Conservation (phyloP, 768 basidiomycete genomes). For the Tremella mesenterica region DNA sequence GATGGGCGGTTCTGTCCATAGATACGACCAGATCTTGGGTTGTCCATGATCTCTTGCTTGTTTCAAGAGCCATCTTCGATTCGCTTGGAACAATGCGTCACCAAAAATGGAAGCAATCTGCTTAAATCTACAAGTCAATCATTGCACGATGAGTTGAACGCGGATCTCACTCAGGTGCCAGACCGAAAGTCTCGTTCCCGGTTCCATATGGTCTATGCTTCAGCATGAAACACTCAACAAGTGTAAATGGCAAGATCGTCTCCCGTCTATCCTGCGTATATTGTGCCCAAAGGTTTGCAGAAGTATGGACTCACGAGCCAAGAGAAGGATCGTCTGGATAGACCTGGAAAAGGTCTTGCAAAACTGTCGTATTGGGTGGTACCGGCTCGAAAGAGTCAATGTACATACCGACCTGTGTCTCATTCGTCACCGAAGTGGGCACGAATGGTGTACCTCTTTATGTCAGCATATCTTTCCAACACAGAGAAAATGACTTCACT, state of each 20-base stretch:
- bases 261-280: conserved; percentile 12
- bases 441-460: conserved; percentile 37
- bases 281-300: not conserved
- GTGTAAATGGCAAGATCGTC: not conserved
- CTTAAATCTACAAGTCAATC: conserved; percentile 21
- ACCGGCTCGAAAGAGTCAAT: conserved; percentile 19
- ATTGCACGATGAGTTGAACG: not conserved
- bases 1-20: conserved; percentile 34
- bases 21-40: conserved; percentile 34
- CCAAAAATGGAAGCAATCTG: conserved; percentile 28
- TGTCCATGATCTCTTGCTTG: conserved; percentile 20
- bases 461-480: not conserved
- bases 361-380: conserved; percentile 10
- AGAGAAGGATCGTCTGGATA: conserved; percentile 26
- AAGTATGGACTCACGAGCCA: conserved; percentile 19
- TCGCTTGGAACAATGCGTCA: conserved; percentile 36
- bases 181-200: conserved; percentile 38
- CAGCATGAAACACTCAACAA: not conserved
- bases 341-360: conserved; percentile 17
- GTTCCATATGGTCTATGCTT: conserved; percentile 31
- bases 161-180: conserved; percentile 11
- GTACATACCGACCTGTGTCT: conserved; percentile 1
- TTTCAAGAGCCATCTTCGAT: conserved; percentile 28
- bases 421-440: conserved; percentile 11
- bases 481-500: conserved; percentile 25